Conservation (phyloP, 139 green algal species). For the Micromonas pusilla region DNA sequence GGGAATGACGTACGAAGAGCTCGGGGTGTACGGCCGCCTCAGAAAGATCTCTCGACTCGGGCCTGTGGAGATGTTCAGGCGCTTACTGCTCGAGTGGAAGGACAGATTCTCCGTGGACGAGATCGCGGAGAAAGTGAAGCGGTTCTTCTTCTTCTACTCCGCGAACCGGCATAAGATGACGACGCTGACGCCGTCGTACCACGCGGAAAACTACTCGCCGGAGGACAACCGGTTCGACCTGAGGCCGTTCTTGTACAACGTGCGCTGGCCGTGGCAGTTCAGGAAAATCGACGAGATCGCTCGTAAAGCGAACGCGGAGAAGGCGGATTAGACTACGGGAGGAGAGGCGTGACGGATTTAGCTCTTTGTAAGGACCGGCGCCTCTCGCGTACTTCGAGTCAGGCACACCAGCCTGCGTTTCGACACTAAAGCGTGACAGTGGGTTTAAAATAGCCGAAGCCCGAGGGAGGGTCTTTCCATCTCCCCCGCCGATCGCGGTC, state of each 20-base stretch:
- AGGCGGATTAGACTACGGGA: too few species aligned
- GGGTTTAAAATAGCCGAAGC: too few species aligned
- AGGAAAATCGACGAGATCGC: constrained; percentile 12
- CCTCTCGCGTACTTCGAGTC: too few species aligned
- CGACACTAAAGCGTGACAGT: too few species aligned
- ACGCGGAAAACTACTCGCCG: constrained; percentile 90
- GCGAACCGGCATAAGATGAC: constrained; percentile 97
- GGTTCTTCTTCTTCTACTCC: constrained; percentile 90
- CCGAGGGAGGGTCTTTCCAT: too few species aligned
- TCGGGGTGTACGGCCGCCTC: constrained; percentile 79
- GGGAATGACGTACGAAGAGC: constrained; percentile 91
- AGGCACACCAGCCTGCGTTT: too few species aligned
- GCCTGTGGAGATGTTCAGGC: constrained; percentile 80
- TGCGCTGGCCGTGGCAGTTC: constrained; percentile 40
- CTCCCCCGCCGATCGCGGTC: too few species aligned
- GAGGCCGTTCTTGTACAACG: constrained; percentile 91
- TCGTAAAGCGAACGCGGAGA: background rate
- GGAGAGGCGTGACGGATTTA: too few species aligned
- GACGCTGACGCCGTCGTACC: constrained; percentile 89
- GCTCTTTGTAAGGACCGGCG: too few species aligned
- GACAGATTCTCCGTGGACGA: constrained; percentile 8
- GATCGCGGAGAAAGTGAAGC: constrained; percentile 69
- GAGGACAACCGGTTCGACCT: constrained; percentile 95
- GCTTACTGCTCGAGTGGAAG: constrained; percentile 31
- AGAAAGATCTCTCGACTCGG: constrained; percentile 79